Evolutionary conservation across 2,329 filamentous ascomycete genomes (phyloP).

Genomic region (Emergomyces orientalis): DNA sequence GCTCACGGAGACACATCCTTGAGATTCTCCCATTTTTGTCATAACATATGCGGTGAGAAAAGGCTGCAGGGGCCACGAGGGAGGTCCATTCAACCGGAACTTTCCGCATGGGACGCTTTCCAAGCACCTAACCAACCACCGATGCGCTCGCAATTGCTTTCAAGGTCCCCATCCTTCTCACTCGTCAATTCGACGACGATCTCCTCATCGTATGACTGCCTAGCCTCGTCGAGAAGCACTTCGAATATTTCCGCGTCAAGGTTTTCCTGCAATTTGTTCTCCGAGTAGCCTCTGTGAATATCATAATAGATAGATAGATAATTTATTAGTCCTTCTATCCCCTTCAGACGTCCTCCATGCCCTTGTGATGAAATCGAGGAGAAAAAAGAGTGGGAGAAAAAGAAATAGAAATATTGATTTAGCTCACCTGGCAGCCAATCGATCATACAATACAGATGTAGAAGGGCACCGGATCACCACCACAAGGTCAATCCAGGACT

Average conservation of each 20-base stretch:
- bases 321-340: background rate
- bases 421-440: constrained; percentile 60
- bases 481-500: constrained; percentile 88
- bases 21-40: constrained; percentile 5
- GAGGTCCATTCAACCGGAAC: constrained; percentile 20
- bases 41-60: constrained; percentile 11
- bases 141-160: constrained; percentile 76
- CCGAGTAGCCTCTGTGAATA: constrained; percentile 59
- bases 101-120: constrained; percentile 48
- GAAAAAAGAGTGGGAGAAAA: background rate
- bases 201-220: constrained; percentile 74
- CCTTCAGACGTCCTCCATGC: background rate
- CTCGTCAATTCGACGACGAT: constrained; percentile 84
- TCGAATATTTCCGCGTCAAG: constrained; percentile 97
- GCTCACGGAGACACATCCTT: constrained; percentile 47
- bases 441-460: constrained; percentile 72
- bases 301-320: constrained; percentile 4
- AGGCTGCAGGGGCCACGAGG: background rate
- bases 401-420: constrained; percentile 1
- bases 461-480: constrained; percentile 74
- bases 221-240: constrained; percentile 80
- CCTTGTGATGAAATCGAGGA: background rate
- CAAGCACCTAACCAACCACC: constrained; percentile 73
- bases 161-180: constrained; percentile 73
- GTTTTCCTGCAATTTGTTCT: constrained; percentile 89